Conservation (phyloP, 805 yeast species). For the Saccharomycopsis malanga region DNA sequence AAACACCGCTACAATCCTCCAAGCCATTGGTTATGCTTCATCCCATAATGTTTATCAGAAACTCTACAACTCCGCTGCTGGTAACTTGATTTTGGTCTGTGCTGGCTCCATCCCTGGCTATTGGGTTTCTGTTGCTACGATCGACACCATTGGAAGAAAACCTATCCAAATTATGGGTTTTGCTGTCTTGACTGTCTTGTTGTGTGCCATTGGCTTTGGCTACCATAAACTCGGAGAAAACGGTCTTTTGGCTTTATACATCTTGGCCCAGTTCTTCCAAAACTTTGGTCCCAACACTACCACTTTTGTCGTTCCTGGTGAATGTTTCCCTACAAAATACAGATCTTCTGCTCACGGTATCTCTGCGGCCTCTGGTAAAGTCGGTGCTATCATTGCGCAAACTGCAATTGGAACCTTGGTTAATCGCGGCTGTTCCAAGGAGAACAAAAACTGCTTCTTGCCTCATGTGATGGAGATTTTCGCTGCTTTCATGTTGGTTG, state of each 20-base stretch:
- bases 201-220: conserved; percentile 79
- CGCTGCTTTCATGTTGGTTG: conserved; percentile 87
- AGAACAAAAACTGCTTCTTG: conserved; percentile 64
- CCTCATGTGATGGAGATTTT: conserved; percentile 92
- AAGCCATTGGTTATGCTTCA: conserved; percentile 78
- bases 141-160: conserved; percentile 80
- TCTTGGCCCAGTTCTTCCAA: conserved; percentile 78
- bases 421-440: conserved; percentile 66
- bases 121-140: conserved; percentile 75
- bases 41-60: conserved; percentile 60
- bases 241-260: conserved; percentile 71
- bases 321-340: conserved; percentile 87
- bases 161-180: conserved; percentile 77
- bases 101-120: conserved; percentile 96
- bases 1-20: conserved; percentile 71
- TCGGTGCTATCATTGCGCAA: conserved; percentile 91
- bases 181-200: conserved; percentile 57
- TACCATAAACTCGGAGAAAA: conserved; percentile 61
- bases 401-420: conserved; percentile 79
- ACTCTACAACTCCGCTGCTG: conserved; percentile 75
- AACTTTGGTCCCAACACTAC: conserved; percentile 93
- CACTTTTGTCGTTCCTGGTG: conserved; percentile 88
- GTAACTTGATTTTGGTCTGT: conserved; percentile 86
- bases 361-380: conserved; percentile 86
- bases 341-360: conserved; percentile 94